Percentiles rank a stretch among this genome's conserved stretches.
Conservation (phyloP, 2,329 filamentous ascomycete genomes). For the Hypoxylon sp. region DNA sequence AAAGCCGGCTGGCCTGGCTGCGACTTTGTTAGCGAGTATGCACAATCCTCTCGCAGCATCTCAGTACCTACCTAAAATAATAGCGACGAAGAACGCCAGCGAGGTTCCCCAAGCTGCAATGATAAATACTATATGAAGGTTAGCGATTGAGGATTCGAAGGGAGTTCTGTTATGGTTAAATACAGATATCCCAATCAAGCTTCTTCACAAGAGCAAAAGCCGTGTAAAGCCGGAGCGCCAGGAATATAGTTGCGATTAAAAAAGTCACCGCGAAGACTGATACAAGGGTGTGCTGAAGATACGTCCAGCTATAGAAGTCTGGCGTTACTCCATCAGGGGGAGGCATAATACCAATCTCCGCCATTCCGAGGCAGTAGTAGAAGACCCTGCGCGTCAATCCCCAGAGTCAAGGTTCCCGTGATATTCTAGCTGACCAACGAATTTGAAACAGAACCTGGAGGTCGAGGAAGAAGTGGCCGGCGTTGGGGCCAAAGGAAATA, state of each 20-base stretch:
- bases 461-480: neutral
- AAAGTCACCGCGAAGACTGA: conserved; percentile 10
- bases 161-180: neutral
- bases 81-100: conserved; percentile 11
- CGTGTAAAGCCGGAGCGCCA: conserved; percentile 13
- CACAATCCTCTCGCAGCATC: neutral
- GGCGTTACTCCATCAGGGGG: conserved; percentile 19
- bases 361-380: conserved; percentile 8
- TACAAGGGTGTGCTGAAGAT: conserved; percentile 2
- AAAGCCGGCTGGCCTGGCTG: conserved; percentile 18
- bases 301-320: conserved; percentile 14
- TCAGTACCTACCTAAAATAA: neutral
- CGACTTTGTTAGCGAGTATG: neutral
- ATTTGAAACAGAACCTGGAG: neutral
- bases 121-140: conserved; percentile 2
- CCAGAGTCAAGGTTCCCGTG: neutral
- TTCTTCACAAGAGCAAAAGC: conserved; percentile 15
- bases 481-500: neutral
- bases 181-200: conserved; percentile 23
- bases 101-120: conserved; percentile 13
- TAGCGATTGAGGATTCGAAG: neutral
- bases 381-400: too few species aligned
- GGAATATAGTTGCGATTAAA: conserved; percentile 3
- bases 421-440: neutral
- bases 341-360: conserved; percentile 18